Conservation (phyloP, 306 rosid genomes). For the Notholithocarpus densiflorus region DNA sequence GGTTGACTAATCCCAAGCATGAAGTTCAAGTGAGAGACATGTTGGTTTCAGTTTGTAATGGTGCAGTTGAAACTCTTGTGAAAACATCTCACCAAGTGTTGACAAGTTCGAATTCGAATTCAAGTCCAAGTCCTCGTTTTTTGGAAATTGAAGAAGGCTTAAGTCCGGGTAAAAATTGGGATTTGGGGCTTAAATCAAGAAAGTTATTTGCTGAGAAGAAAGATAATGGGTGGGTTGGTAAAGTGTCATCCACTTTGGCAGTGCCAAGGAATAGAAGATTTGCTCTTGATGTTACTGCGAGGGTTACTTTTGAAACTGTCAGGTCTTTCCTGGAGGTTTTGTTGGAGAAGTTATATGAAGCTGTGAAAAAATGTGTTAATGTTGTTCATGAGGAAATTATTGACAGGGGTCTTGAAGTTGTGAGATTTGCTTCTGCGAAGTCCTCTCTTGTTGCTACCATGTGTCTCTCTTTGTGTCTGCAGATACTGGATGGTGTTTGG, state of each 20-base stretch:
- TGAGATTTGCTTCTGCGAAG: constrained; percentile 54
- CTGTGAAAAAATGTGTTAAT: constrained; percentile 33
- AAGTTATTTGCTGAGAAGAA: constrained; percentile 17
- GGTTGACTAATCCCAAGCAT: constrained; percentile 72
- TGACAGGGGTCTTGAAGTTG: constrained; percentile 43
- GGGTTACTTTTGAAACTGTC: constrained; percentile 68
- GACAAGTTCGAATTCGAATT: constrained; percentile 34
- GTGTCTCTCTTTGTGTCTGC: constrained; percentile 61
- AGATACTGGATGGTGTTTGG: constrained; percentile 50
- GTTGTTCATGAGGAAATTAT: constrained; percentile 46
- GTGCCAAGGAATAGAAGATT: constrained; percentile 61
- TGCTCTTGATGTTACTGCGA: constrained; percentile 63
- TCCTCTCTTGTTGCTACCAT: constrained; percentile 47
- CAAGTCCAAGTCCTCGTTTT: constrained; percentile 3
- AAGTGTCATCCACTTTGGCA: constrained; percentile 53
- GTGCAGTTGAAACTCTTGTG: constrained; percentile 65
- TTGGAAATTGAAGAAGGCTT: constrained; percentile 13
- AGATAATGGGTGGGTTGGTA: constrained; percentile 42
- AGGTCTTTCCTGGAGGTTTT: constrained; percentile 61
- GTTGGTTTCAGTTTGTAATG: constrained; percentile 59
- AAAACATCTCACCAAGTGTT: constrained; percentile 71
- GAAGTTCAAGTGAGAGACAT: constrained; percentile 56
- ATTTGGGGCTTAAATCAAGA: constrained; percentile 7
- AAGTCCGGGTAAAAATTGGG: constrained; percentile 2
- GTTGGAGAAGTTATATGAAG: constrained; percentile 45